phyloP scores from a whole-genome alignment of 2,329 filamentous ascomycete species.

The Ophiostoma montium region DNA sequence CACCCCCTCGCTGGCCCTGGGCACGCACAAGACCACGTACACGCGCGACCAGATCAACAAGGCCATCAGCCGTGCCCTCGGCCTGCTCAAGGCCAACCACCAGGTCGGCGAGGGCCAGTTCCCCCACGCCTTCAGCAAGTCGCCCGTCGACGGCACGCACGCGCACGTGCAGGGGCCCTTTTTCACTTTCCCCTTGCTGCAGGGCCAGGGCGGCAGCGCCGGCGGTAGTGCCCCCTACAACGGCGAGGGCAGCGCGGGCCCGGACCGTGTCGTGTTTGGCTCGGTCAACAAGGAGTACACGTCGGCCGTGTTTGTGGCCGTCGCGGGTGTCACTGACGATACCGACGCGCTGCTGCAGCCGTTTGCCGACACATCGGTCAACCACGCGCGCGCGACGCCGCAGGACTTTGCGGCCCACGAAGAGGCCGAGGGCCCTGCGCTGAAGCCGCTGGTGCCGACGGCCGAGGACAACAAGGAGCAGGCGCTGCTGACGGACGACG shows the following conservation, averaged over 20 bases:
- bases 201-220: neutral
- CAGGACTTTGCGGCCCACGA: neutral
- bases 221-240: too few species aligned
- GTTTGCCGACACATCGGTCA: conserved; percentile 7
- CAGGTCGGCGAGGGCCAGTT: conserved; percentile 9
- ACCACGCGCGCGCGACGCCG: neutral
- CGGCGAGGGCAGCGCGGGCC: conserved; percentile 3
- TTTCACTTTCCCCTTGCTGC: conserved; percentile 12
- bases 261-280: conserved; percentile 12
- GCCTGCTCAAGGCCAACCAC: conserved; percentile 6
- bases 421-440: neutral
- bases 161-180: conserved; percentile 8
- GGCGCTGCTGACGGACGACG: neutral
- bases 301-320: conserved; percentile 10
- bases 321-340: neutral
- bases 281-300: conserved; percentile 11
- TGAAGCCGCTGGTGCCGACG: neutral
- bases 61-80: conserved; percentile 6
- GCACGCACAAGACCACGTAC: conserved; percentile 6
- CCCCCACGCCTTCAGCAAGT: conserved; percentile 8
- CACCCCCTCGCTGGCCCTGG: conserved; percentile 6
- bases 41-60: conserved; percentile 6
- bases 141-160: conserved; percentile 1
- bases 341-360: neutral
- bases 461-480: neutral